A percentile compares a stretch with the other conserved stretches of the same genome.
Evolutionary conservation across 2,329 filamentous ascomycete species (phyloP).

Genomic region (Hypoxylon sp.): DNA sequence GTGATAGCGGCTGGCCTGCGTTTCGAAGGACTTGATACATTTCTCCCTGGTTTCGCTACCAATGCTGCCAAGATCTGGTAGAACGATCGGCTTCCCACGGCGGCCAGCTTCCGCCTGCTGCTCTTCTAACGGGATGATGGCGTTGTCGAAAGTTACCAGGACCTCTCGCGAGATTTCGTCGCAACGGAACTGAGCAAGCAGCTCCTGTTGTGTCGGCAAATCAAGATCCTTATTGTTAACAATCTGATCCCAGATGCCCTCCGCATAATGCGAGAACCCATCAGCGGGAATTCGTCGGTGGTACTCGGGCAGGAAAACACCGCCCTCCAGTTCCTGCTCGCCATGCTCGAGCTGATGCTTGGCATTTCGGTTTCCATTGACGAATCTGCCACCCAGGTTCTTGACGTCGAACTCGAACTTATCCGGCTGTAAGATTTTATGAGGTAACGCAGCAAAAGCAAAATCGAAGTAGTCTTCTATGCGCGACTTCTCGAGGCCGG

Average conservation of each 20-base stretch:
- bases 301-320: slow-evolving; percentile 92
- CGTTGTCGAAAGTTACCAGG: slow-evolving; percentile 82
- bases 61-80: slow-evolving; percentile 78
- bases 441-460: slow-evolving; percentile 92
- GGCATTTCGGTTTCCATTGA: slow-evolving; percentile 80
- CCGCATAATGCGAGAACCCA: slow-evolving; percentile 93
- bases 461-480: slow-evolving; percentile 99
- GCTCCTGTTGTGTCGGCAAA: slow-evolving; percentile 94
- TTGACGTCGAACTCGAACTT: slow-evolving; percentile 86
- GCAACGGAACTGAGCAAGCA: slow-evolving; percentile 96
- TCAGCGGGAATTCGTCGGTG: slow-evolving; percentile 96
- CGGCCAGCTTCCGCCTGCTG: slow-evolving; percentile 81
- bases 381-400: slow-evolving; percentile 84
- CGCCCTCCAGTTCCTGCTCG: slow-evolving; percentile 80
- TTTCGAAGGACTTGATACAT: slow-evolving; percentile 86
- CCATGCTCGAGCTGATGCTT: slow-evolving; percentile 70
- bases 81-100: slow-evolving; percentile 77
- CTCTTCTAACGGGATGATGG: slow-evolving; percentile 87
- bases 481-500: slow-evolving; percentile 85
- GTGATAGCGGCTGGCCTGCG: slow-evolving; percentile 93
- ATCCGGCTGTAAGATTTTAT: slow-evolving; percentile 96
- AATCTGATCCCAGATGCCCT: slow-evolving; percentile 98
- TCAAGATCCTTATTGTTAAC: slow-evolving; percentile 99
- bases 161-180: slow-evolving; percentile 96
- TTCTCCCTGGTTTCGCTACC: slow-evolving; percentile 80